phyloP scores from a whole-genome alignment of 2,329 filamentous ascomycete genomes.

The Sporothrix protearum region DNA sequence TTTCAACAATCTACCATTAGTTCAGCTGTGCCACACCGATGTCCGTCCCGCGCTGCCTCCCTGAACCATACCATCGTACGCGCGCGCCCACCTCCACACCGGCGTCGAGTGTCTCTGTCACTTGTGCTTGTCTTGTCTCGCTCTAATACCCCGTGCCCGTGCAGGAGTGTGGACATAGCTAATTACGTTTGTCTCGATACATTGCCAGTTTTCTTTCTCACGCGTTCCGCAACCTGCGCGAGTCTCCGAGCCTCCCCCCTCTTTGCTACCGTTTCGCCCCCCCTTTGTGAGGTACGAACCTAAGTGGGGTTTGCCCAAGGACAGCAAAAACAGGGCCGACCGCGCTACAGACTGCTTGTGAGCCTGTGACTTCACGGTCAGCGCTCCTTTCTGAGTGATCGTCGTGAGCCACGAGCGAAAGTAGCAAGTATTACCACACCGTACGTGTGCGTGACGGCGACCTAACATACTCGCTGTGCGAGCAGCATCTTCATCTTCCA shows the following conservation, averaged over 20 bases:
- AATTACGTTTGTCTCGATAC: neutral
- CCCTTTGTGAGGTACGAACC: neutral
- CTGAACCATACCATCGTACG: neutral
- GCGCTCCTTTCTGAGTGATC: neutral
- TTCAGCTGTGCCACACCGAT: neutral
- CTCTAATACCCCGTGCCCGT: neutral
- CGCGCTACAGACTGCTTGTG: slow-evolving; percentile 10
- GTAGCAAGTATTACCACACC: neutral
- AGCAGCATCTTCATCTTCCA: neutral
- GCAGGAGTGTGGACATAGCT: too few species aligned
- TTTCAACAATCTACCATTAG: neutral
- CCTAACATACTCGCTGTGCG: neutral
- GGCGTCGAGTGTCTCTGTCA: neutral
- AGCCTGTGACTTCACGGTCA: neutral
- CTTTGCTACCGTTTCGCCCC: neutral
- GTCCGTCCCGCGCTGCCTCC: neutral
- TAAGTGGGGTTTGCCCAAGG: slow-evolving; percentile 16
- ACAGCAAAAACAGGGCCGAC: slow-evolving; percentile 11
- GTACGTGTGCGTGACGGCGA: neutral
- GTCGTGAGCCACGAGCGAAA: neutral
- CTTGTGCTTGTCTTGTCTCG: neutral
- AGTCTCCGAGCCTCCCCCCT: neutral
- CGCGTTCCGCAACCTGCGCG: neutral
- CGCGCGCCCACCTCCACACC: neutral
- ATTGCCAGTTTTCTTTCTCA: neutral